A percentile compares a stretch with the other conserved stretches of the same genome.
phyloP scores from a whole-genome alignment of 148 eudicot genomes.

The Cornus suecica region DNA sequence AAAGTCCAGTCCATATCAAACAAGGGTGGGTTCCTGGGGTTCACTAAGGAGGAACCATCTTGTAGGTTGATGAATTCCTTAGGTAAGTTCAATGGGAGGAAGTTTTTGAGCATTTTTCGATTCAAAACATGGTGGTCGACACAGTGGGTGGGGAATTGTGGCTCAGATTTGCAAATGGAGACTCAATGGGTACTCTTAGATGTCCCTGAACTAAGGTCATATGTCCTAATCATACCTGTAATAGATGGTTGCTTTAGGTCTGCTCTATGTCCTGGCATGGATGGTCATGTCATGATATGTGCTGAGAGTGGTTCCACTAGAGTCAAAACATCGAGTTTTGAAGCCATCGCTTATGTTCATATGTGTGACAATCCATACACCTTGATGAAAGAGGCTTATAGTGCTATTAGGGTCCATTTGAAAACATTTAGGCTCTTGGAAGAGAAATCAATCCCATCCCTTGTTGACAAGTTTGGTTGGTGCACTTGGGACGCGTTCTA shows the following conservation, averaged over 20 bases:
- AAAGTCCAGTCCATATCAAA: slow-evolving; percentile 40
- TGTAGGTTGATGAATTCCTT: not conserved
- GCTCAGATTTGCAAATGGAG: slow-evolving; percentile 13
- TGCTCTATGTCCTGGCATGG: not conserved
- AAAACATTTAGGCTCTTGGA: slow-evolving; percentile 17
- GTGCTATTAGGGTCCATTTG: slow-evolving; percentile 4
- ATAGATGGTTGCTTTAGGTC: slow-evolving; percentile 12
- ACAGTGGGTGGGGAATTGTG: slow-evolving; percentile 11
- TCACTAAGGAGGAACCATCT: slow-evolving; percentile 21
- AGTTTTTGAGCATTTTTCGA: slow-evolving; percentile 17
- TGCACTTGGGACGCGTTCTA: not conserved
- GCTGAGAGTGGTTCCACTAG: slow-evolving; percentile 17
- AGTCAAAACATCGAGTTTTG: too few species aligned
- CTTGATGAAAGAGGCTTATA: slow-evolving; percentile 7
- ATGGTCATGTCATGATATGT: not conserved
- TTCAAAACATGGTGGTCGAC: slow-evolving; percentile 26
- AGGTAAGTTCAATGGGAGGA: slow-evolving; percentile 4
- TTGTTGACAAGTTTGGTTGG: not conserved
- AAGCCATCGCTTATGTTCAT: slow-evolving; percentile 4
- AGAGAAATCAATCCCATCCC: not conserved
- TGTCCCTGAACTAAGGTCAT: slow-evolving; percentile 6
- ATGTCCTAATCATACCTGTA: slow-evolving; percentile 11
- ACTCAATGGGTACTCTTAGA: slow-evolving; percentile 11
- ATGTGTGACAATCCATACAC: slow-evolving; percentile 8
- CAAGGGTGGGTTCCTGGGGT: slow-evolving; percentile 62